phyloP scores from a whole-genome alignment of 2,329 filamentous ascomycete species.

The Sordariomycetes sp. region DNA sequence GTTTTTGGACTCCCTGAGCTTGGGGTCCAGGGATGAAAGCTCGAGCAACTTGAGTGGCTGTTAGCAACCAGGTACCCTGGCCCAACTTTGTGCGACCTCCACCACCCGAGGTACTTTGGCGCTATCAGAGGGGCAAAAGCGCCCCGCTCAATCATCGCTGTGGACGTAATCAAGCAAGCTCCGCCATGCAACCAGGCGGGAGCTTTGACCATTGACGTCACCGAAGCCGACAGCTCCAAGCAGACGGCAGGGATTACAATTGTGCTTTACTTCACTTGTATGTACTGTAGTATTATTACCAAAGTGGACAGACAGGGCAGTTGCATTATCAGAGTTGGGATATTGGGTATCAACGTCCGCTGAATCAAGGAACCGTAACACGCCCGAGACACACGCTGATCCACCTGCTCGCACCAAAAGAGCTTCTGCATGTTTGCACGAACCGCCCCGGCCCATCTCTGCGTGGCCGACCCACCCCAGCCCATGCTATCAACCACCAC shows the following conservation, averaged over 20 bases:
- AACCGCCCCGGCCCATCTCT: not conserved
- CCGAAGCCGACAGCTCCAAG: not conserved
- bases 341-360: constrained; percentile 2
- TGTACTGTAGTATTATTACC: too few relatives aligned
- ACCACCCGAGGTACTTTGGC: not conserved
- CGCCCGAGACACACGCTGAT: not conserved
- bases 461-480: not conserved
- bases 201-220: not conserved
- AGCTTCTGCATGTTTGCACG: not conserved
- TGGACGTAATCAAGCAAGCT: not conserved
- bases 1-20: not conserved
- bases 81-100: not conserved
- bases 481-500: too few relatives aligned
- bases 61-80: not conserved
- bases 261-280: too few relatives aligned
- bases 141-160: not conserved
- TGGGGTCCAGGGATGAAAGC: not conserved
- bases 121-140: not conserved
- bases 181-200: not conserved
- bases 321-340: not conserved
- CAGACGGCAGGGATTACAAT: too few relatives aligned
- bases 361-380: not conserved
- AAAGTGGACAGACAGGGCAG: too few relatives aligned
- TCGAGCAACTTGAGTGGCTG: not conserved
- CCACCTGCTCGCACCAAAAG: not conserved